Conservation (phyloP, 108 stramenopile species). For the Skeletonema marinoi region DNA sequence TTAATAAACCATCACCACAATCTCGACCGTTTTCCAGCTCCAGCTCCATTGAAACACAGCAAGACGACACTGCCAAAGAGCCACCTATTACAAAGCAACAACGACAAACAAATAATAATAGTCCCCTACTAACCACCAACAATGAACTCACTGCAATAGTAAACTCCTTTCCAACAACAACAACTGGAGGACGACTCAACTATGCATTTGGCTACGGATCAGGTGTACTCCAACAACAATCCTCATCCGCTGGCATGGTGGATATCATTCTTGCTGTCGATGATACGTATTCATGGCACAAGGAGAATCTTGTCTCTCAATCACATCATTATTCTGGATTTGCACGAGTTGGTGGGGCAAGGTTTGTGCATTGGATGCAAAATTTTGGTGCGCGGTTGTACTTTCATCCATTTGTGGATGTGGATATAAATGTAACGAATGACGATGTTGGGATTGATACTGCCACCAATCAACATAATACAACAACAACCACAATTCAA, state of each 20-base stretch:
- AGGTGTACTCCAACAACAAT: conserved; percentile 75
- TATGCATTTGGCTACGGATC: conserved; percentile 88
- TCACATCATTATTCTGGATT: conserved; percentile 67
- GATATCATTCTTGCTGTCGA: conserved; percentile 77
- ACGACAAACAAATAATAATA: neutral
- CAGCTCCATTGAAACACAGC: neutral
- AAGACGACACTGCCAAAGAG: neutral
- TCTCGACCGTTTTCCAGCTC: neutral
- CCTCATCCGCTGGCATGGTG: conserved; percentile 53
- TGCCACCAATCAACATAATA: neutral
- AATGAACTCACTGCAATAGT: conserved; percentile 48
- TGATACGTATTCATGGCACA: conserved; percentile 64
- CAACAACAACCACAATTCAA: conserved; percentile 4
- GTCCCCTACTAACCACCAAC: conserved; percentile 23
- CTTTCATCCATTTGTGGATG: conserved; percentile 57
- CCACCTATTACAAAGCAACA: too few relatives aligned
- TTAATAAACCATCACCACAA: neutral
- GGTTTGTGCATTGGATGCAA: conserved; percentile 41
- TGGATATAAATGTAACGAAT: conserved; percentile 2
- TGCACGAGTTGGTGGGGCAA: conserved; percentile 31
- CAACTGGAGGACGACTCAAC: too few relatives aligned
- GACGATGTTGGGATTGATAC: neutral
- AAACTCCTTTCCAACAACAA: conserved; percentile 54
- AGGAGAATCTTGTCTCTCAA: conserved; percentile 57
- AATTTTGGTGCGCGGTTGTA: conserved; percentile 51